These are phyloP conservation scores for Nannizziopsis barbatae DNA, from an alignment of 2,329 filamentous ascomycete genomes.

Conservation along the genomic window DNA sequence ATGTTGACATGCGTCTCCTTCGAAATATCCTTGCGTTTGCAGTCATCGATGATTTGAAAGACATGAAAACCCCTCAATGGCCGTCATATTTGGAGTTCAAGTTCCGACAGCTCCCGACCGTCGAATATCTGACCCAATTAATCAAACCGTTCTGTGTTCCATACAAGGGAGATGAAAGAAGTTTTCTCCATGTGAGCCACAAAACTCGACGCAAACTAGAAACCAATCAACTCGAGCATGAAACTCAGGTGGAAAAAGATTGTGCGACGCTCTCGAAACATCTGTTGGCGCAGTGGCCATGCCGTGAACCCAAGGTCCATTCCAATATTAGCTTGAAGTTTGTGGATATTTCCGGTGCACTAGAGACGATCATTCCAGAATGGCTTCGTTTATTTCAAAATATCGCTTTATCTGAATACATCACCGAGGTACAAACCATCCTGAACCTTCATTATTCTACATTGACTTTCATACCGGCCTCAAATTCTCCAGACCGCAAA, in stretches of 20 bases:
- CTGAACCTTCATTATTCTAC: slow-evolving; percentile 22
- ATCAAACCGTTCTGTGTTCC: slow-evolving; percentile 7
- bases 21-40: slow-evolving; percentile 17
- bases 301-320: slow-evolving; percentile 9
- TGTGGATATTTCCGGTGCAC: slow-evolving; percentile 21
- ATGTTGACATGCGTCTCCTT: slow-evolving; percentile 19
- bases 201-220: slow-evolving; percentile 10
- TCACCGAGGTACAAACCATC: slow-evolving; percentile 36
- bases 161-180: slow-evolving; percentile 10
- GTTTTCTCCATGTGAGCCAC: not conserved
- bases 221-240: slow-evolving; percentile 6
- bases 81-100: slow-evolving; percentile 12
- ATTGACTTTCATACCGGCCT: not conserved
- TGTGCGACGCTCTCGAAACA: slow-evolving; percentile 12
- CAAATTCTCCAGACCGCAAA: not conserved
- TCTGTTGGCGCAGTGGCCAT: slow-evolving; percentile 15
- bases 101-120: slow-evolving; percentile 10
- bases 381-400: slow-evolving; percentile 44
- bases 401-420: slow-evolving; percentile 35
- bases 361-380: slow-evolving; percentile 34
- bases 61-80: slow-evolving; percentile 10
- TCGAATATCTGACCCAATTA: slow-evolving; percentile 6
- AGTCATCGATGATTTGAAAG: slow-evolving; percentile 11
- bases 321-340: not conserved
- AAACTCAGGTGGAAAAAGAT: slow-evolving; percentile 9